These are phyloP conservation scores for Silene conica DNA, from an alignment of 148 eudicot genomes.

Conservation along the genomic window DNA sequence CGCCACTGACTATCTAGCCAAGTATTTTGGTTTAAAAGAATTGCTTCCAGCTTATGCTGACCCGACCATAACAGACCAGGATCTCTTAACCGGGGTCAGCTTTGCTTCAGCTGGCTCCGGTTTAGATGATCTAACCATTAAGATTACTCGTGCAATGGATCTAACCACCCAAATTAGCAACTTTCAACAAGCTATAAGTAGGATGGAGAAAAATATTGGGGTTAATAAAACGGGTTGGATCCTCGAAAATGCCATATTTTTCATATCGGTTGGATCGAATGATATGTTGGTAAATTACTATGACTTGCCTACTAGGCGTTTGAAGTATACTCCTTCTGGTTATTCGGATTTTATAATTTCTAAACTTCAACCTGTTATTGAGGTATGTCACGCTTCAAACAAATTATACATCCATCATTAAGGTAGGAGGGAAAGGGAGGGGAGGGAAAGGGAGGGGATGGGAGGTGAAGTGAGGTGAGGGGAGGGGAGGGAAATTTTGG, in stretches of 20 bases:
- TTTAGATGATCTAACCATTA: constrained; percentile 33
- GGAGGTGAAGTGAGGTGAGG: no score
- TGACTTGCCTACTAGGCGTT: constrained; percentile 21
- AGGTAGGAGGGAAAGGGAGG: no score
- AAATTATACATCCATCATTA: no score
- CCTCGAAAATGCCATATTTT: constrained; percentile 24
- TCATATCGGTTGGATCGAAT: constrained; percentile 27
- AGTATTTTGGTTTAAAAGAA: constrained; percentile 17
- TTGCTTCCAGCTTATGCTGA: constrained; percentile 22
- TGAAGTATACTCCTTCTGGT: neutral
- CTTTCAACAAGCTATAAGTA: constrained; percentile 15
- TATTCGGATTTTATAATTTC: constrained; percentile 25
- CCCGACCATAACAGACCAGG: constrained; percentile 21
- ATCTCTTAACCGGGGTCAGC: constrained; percentile 42
- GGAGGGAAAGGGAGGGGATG: no score
- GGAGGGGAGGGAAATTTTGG: no score
- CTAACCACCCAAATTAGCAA: constrained; percentile 3
- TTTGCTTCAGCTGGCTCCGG: constrained; percentile 48
- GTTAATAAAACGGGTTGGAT: neutral
- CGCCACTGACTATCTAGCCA: constrained; percentile 30
- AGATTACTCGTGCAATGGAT: constrained; percentile 12
- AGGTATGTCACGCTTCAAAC: constrained; percentile 7
- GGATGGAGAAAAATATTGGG: constrained; percentile 20
- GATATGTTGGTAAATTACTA: constrained; percentile 29
- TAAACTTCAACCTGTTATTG: constrained; percentile 12